Evolutionary conservation across 169 alveolate genomes (phyloP), one percentile per base, ranked within the genome.

Genomic region (Plasmodium knowlesi): DNA sequence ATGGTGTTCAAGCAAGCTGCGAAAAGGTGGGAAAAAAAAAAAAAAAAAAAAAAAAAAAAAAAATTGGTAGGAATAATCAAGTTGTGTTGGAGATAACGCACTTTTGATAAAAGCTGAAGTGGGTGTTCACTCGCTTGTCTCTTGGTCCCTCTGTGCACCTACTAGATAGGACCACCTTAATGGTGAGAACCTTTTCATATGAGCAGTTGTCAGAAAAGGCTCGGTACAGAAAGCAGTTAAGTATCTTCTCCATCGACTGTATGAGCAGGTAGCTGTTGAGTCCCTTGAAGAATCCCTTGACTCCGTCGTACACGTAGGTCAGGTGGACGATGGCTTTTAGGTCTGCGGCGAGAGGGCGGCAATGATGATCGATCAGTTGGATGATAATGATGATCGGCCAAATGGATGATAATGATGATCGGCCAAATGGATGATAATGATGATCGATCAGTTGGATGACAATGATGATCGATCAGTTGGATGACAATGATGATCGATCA

Each of bases 81-180:
- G 67, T 16, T 28, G 34, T 6, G 19, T 9, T 25, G 19, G 12
- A 34, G 25, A 83, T 83, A 2, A 19, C 10, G 4, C 74, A 61
- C 74, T 8, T 16, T 32, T 61, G 37, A 14, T 6, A 14, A 61
- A 61, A 61, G 28, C 32, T 19, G 14, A 61, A 61, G 32, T 43
- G 54, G 54, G 54, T 43, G 39, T 32, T n/a, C 54, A 43, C 54
- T 10, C 54, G 5, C 76, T 54, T 82, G 16, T 82, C 37, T 10
- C 41, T 16, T 71, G 10, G 34, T 14, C 12, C 71, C 74, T 84
- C 19, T 34, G 3, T 70, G 9, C 41, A 39, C 84, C 46, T 10
- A 88, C 94, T 88, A 61, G 94, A 88, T 61, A 88, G 72, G 72
- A 88, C 94, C 39, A 80, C 89, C 82, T 80, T 88, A 61, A 88